A percentile compares a stretch with the other conserved stretches of the same genome.
These are phyloP conservation scores for Cryptomeria japonica DNA, from an alignment of 75 land plant species.

Conservation along the genomic window DNA sequence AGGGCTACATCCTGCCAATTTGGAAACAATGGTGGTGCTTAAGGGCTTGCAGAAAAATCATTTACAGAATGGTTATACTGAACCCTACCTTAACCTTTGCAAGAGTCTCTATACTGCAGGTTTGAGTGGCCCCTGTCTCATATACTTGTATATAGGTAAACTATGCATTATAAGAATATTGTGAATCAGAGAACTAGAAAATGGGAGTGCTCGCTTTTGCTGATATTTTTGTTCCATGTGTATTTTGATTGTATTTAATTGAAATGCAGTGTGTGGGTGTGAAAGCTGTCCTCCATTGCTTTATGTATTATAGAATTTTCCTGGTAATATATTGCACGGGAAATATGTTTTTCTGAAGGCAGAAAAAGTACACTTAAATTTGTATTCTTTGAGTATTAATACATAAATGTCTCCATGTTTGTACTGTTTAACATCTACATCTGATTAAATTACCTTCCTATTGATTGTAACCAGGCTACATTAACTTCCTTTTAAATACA, in stretches of 20 bases:
- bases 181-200: slow-evolving; percentile 25
- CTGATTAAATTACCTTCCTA: not conserved
- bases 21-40: slow-evolving; percentile 68
- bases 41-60: slow-evolving; percentile 60
- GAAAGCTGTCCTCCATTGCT: not conserved
- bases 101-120: slow-evolving; percentile 63
- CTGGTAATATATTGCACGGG: not conserved
- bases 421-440: not conserved
- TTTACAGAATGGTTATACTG: slow-evolving; percentile 35
- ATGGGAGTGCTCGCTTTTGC: not conserved
- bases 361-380: not conserved
- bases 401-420: not conserved
- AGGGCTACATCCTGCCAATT: slow-evolving; percentile 64
- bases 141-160: slow-evolving; percentile 72
- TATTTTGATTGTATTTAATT: not conserved
- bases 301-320: not conserved
- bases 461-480: not conserved
- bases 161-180: slow-evolving; percentile 78
- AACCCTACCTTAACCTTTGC: slow-evolving; percentile 66
- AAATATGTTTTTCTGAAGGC: not conserved
- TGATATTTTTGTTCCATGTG: not conserved
- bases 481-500: not conserved
- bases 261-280: slow-evolving; percentile 2
- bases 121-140: slow-evolving; percentile 70
- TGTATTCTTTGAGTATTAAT: not conserved